Evolutionary conservation across 768 basidiomycete genomes (phyloP), one percentile per base, ranked within the genome.

Genomic region (Termitomyces sp.): DNA sequence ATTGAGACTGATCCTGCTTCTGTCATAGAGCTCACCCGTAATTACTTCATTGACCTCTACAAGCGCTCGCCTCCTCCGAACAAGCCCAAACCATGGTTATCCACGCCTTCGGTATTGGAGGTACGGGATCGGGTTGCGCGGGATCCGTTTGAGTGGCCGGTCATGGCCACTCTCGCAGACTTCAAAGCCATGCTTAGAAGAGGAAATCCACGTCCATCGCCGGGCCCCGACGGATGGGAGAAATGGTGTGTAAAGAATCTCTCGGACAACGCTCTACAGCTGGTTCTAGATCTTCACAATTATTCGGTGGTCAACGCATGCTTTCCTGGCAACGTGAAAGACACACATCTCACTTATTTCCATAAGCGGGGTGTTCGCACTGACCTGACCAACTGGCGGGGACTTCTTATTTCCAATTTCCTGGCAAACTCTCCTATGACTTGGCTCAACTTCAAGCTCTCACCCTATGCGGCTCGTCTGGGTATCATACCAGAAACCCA

Each of bases 31-130:
- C 30, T 4, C 4, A 30, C 30, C 3, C 3, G 30, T 4, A 3
- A 30, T 3, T 30, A 30, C 7, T 30, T 30, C 30, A 30, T 7
- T 30, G 7, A 30, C 30, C 7, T 30, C 4, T 30, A 30, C 30
- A 20, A 53, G 2, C 57, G 52, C 13, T 22, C 42, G 2, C 44
- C 52, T 1, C 57, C 58, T 4, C 64, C 66, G 0, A 22, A 39
- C 16, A 56, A 59, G 20, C 47, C 54, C 1, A 71, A 71, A 43
- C 70, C 68, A 1, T 72, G 70, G 71, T 34, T 71, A 32, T 56
- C 49, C 0, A 66, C 68, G 0, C 65, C 60, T 4, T 61, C 56
- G 5, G 56, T 58, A 14, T n/a, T 12, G 2, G 18, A 43, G 18
- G 56, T 36, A 7, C 36, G 26, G n/a, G 4, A 20, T 16, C 30